phyloP scores from a whole-genome alignment of 495 filamentous ascomycete genomes.

The Aspergillus sparsus region DNA sequence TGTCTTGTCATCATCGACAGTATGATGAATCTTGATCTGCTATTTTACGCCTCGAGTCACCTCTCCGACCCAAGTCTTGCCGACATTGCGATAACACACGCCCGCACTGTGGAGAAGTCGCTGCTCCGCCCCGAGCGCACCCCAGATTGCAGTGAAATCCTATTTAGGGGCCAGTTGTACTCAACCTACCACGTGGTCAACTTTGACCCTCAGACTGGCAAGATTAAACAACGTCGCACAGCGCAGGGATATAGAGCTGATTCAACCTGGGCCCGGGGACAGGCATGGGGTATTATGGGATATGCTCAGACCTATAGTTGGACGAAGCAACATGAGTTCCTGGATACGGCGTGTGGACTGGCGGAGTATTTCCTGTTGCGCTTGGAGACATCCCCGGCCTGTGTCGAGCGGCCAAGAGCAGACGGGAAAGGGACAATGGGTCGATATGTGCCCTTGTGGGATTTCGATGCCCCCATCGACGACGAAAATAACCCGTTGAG shows the following conservation, averaged over 20 bases:
- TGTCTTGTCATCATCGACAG: slow-evolving; percentile 49
- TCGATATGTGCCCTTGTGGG: slow-evolving; percentile 32
- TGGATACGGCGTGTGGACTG: slow-evolving; percentile 32
- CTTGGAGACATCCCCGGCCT: slow-evolving; percentile 23
- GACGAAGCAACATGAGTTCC: slow-evolving; percentile 42
- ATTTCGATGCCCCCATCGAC: slow-evolving; percentile 43
- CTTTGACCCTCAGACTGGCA: slow-evolving; percentile 35
- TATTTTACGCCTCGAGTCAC: slow-evolving; percentile 44
- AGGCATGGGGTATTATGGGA: slow-evolving; percentile 51
- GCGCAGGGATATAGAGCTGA: slow-evolving; percentile 42
- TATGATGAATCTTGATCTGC: slow-evolving; percentile 45
- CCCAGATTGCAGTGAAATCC: neutral
- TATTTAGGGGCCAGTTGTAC: slow-evolving; percentile 1
- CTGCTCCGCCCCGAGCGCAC: slow-evolving; percentile 1
- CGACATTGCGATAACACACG: slow-evolving; percentile 42
- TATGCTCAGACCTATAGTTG: slow-evolving; percentile 46
- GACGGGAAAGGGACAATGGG: neutral
- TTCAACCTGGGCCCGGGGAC: slow-evolving; percentile 48
- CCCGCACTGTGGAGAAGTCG: slow-evolving; percentile 26
- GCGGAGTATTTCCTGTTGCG: slow-evolving; percentile 41
- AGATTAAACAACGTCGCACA: slow-evolving; percentile 36
- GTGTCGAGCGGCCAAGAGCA: neutral
- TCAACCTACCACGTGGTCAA: slow-evolving; percentile 45
- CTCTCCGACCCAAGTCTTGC: slow-evolving; percentile 24
- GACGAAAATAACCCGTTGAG: slow-evolving; percentile 23